Base-by-base conservation (phyloP, 2,329 filamentous ascomycete genomes). In the Bimuria novae-zelandiae region DNA sequence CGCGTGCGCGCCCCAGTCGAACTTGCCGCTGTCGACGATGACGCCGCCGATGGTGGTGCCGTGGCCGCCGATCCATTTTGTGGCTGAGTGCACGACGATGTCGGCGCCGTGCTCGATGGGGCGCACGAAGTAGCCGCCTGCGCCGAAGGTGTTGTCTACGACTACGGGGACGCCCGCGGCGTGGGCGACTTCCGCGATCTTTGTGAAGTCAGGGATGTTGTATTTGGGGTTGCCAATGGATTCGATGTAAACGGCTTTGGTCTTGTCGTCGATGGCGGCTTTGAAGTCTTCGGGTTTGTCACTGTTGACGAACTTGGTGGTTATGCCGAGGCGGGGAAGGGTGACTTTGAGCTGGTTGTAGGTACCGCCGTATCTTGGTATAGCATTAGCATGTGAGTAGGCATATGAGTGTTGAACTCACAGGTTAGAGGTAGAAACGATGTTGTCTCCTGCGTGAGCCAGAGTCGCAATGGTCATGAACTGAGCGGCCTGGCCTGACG, bases 311-410 rank as follows among this genome's bases (percentile, higher is more conserved):
- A 97, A 97, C 78, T 92, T 96, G 69, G 91, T 94, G 36, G 80
- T 80, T 70, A 97, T 92, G 56, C 93, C 93, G 40, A 96, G 77
- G n/a, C 92, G 85, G 6, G 91, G 89, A 51, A 97, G 81, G 62
- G 91, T 83, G 40, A 97, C 92, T 79, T 97, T 97, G 78, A 97
- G 86, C 79, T 97, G 93, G 78, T 97, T 97, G 81, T 96, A 97
- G 14, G 93, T 97, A 72, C 92, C 92, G 61, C 92, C 92, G 76
- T 97, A 96, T 4, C 62, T 65, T 39, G 16, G 10, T 51, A 12
- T 6, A 4, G 4, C 49, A 44, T 45, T 29, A 39, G 33, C 12
- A 32, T 7, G 39, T 33, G 19, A 43, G 32, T 36, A 16, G 39
- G 19, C 8, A 19, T 23, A 16, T 22, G 14, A 14, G 11, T 25